These are phyloP conservation scores for Nakaseomyces sp. DNA, from an alignment of 1,139 yeast species.

Conservation along the genomic window DNA sequence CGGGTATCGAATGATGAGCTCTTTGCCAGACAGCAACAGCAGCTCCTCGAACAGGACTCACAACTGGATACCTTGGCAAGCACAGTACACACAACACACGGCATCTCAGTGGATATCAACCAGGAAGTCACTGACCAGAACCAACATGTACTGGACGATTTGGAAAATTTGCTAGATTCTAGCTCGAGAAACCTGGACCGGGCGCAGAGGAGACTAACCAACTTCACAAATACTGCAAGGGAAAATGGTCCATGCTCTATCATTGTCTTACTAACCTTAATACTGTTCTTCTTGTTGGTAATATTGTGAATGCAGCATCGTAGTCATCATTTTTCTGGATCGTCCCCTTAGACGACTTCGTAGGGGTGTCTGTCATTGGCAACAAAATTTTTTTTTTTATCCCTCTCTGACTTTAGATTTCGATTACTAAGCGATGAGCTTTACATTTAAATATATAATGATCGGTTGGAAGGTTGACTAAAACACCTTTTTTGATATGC, in stretches of 20 bases:
- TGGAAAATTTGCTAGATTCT: conserved; percentile 25
- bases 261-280: conserved; percentile 21
- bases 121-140: conserved; percentile 27
- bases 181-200: conserved; percentile 22
- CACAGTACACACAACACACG: conserved; percentile 22
- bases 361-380: background rate
- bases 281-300: conserved; percentile 22
- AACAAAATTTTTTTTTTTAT: background rate
- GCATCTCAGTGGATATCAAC: conserved; percentile 25
- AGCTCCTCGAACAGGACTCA: conserved; percentile 26
- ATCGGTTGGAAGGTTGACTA: background rate
- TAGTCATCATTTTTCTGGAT: too few relatives aligned
- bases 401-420: background rate
- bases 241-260: conserved; percentile 28
- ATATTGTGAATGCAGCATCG: conserved; percentile 13
- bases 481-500: background rate
- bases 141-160: conserved; percentile 21
- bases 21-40: conserved; percentile 27
- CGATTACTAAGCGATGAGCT: background rate
- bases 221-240: conserved; percentile 24
- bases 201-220: conserved; percentile 23
- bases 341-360: background rate
- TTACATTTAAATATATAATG: too few relatives aligned
- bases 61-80: conserved; percentile 21
- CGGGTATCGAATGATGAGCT: conserved; percentile 23